phyloP scores from a whole-genome alignment of 2,329 filamentous ascomycete genomes.

The Gyromitra esculenta region DNA sequence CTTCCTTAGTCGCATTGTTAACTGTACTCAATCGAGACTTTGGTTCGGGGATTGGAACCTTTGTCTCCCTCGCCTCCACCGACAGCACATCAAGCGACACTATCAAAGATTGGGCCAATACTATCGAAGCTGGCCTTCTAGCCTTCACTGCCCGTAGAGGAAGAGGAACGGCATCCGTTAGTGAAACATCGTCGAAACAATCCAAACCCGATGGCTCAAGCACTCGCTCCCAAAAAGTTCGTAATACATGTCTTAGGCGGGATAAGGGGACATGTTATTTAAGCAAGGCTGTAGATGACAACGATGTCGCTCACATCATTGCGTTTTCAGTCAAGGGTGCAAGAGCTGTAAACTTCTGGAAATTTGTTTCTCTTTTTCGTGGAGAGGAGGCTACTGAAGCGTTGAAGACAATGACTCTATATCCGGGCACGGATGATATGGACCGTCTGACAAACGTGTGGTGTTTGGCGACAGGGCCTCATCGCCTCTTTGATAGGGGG shows the following conservation, averaged over 20 bases:
- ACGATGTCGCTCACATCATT: conserved; percentile 4
- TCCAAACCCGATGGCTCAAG: neutral
- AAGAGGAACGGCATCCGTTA: neutral
- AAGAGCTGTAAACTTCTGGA: conserved; percentile 9
- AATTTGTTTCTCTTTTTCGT: conserved; percentile 15
- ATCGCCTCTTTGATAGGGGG: conserved; percentile 4
- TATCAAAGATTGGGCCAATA: neutral
- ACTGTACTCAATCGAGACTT: neutral
- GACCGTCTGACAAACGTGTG: conserved; percentile 6
- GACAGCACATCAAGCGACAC: neutral
- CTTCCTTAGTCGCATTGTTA: neutral
- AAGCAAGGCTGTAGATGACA: neutral
- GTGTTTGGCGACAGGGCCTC: conserved; percentile 9
- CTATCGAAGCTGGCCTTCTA: neutral
- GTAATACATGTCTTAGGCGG: neutral
- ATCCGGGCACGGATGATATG: neutral
- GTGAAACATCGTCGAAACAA: neutral
- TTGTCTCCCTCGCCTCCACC: neutral
- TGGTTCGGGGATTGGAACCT: neutral
- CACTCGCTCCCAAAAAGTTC: neutral
- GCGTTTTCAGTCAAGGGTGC: neutral
- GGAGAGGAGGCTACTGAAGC: neutral
- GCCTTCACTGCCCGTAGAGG: neutral
- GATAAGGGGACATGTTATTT: neutral
- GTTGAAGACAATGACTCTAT: neutral